A percentile compares a stretch with the other conserved stretches of the same genome.
Evolutionary conservation across 2,329 filamentous ascomycete genomes (phyloP).

Genomic region (Sarocladium kiliense): DNA sequence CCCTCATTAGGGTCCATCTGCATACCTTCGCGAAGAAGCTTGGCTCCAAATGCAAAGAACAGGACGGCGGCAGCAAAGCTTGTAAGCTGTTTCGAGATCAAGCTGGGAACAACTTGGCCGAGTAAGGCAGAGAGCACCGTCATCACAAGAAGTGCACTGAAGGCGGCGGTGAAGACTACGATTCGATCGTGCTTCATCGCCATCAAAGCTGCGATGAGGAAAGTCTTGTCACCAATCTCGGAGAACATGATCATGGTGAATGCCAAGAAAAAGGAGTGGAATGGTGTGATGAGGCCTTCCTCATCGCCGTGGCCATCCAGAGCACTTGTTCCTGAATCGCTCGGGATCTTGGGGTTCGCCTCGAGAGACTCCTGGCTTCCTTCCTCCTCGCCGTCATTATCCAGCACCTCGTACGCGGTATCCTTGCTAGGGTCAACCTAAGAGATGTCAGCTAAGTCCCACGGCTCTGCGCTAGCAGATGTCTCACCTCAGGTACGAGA

Average conservation of each 20-base stretch:
- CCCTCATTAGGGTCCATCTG: conserved; percentile 87
- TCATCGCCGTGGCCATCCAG: conserved; percentile 27
- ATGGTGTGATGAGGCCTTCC: conserved; percentile 66
- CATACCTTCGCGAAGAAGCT: conserved; percentile 79
- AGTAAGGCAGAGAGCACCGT: conserved; percentile 89
- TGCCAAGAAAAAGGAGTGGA: conserved; percentile 86
- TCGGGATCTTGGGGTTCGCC: conserved; percentile 21
- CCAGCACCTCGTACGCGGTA: conserved; percentile 34
- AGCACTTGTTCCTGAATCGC: conserved; percentile 4
- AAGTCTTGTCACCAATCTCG: conserved; percentile 97
- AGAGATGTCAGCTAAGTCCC: not conserved
- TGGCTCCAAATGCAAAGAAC: conserved; percentile 85
- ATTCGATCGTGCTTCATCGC: conserved; percentile 96
- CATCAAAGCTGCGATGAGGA: conserved; percentile 95
- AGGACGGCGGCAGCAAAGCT: conserved; percentile 79
- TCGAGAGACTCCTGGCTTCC: conserved; percentile 19
- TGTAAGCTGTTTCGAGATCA: conserved; percentile 87
- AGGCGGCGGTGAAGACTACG: conserved; percentile 92
- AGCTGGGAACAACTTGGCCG: conserved; percentile 83
- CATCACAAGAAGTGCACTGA: conserved; percentile 87
- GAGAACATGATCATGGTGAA: conserved; percentile 97
- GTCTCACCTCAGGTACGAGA: conserved; percentile 16
- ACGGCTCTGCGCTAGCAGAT: conserved; percentile 13
- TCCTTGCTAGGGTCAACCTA: conserved; percentile 33
- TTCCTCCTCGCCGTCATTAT: conserved; percentile 25